Evolutionary conservation across 202 grass and related monocot genomes (phyloP).

Genomic region (Zizania palustris): DNA sequence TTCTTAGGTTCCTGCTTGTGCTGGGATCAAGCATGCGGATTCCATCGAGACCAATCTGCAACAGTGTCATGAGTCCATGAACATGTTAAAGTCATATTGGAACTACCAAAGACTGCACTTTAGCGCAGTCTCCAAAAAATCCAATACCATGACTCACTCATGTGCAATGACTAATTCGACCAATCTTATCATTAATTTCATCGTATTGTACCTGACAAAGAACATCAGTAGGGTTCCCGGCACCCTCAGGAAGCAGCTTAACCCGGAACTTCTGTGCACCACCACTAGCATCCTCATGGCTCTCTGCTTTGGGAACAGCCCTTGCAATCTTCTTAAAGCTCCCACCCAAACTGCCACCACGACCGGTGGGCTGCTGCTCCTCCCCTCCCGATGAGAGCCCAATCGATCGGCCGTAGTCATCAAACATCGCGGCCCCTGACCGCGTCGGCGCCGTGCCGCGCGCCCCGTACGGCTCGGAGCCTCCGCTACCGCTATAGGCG

Average conservation of each 20-base stretch:
- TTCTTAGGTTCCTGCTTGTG: constrained; percentile 71
- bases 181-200: not conserved
- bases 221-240: constrained; percentile 77
- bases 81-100: not conserved
- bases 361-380: constrained; percentile 17
- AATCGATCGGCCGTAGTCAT: constrained; percentile 96
- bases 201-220: constrained; percentile 80
- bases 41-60: constrained; percentile 96
- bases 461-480: constrained; percentile 69
- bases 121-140: not conserved
- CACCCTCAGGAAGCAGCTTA: constrained; percentile 84
- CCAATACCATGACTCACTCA: not conserved
- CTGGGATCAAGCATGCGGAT: constrained; percentile 97
- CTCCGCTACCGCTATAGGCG: constrained; percentile 55
- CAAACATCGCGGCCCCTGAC: constrained; percentile 68
- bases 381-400: constrained; percentile 47
- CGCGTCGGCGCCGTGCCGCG: constrained; percentile 71
- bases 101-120: not conserved
- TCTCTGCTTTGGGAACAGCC: constrained; percentile 80
- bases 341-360: constrained; percentile 31
- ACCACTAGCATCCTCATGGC: constrained; percentile 66
- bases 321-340: constrained; percentile 66
- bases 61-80: constrained; percentile 8
- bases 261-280: constrained; percentile 94
- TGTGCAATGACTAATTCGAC: constrained; percentile 1